Base-by-base conservation (phyloP, 768 basidiomycete genomes). In the Dacryopinax spathularia region DNA sequence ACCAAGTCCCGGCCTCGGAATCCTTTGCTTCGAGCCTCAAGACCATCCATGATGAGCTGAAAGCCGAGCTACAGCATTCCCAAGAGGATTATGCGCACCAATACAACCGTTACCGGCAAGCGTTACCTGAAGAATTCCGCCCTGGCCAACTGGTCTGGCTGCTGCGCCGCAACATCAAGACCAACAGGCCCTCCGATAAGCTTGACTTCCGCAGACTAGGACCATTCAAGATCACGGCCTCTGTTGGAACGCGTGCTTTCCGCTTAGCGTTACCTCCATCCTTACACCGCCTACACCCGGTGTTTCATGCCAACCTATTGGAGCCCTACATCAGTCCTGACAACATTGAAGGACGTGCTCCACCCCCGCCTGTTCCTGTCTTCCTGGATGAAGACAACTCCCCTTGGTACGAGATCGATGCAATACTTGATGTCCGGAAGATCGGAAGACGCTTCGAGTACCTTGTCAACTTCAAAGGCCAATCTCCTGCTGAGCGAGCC, bases 131-230 rank as follows among this genome's bases (percentile, higher is more conserved):
- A 33, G 43, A 2, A n/a, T 65, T 66, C 60, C 18, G 37, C 9
- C 16, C 31, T 6, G 64, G 64, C 3, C 15, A 66, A n/a, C 20
- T 22, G 29, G 65, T 66, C 10, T 66, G 64, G 65, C 44, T 66
- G 20, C 27, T 65, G 6, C 59, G 60, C 16, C 31, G 59, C 25
- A 65, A 66, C 34, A 60, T 66, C 64, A 65, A 43, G 36, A 66
- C 64, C 7, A 25, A n/a, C 2, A 13, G 64, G 10, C 65, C 65
- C 20, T 61, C 60, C 27, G 48, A 65, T 33, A 66, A 66, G 41
- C 35, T 66, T 3, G 60, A 62, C 33, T 44, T n/a, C 37, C 20
- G 34, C 27, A 20, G 41, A 16, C 65, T 65, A 3, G 65, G 65
- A 6, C 65, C 65, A 2, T 66, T 65, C 64, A 18, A 6, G 1